These are phyloP conservation scores for Mimosa pudica DNA, from an alignment of 306 rosid genomes.

Conservation along the genomic window DNA sequence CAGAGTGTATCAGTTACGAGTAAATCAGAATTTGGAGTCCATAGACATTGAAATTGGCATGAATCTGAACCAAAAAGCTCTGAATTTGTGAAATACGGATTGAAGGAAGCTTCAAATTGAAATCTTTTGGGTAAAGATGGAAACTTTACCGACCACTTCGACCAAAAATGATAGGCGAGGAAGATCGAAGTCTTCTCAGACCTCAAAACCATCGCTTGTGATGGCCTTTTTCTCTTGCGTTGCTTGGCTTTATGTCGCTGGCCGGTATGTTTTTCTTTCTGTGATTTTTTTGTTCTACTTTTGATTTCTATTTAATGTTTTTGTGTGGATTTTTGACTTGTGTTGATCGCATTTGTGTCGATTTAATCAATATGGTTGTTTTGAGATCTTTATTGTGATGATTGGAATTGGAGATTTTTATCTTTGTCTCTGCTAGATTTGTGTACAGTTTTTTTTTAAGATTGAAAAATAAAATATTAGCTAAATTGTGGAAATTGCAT, in stretches of 20 bases:
- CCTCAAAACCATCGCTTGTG: conserved; percentile 76
- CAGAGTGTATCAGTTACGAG: background rate
- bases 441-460: background rate
- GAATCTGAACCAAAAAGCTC: conserved; percentile 14
- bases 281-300: background rate
- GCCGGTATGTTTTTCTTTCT: conserved; percentile 53
- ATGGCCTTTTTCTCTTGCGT: conserved; percentile 91
- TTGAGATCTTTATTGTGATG: background rate
- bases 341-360: background rate
- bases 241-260: conserved; percentile 99
- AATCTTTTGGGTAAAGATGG: conserved; percentile 49
- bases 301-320: background rate
- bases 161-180: conserved; percentile 58
- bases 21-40: background rate
- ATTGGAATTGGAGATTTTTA: background rate
- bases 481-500: conserved; percentile 6
- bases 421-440: conserved; percentile 4
- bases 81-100: conserved; percentile 10
- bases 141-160: conserved; percentile 62
- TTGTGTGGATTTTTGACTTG: background rate
- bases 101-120: background rate
- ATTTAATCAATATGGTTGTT: background rate
- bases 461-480: background rate
- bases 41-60: background rate
- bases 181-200: conserved; percentile 73